Evolutionary conservation across 768 basidiomycete species (phyloP).

Genomic region (Lactifluus subvellereus): DNA sequence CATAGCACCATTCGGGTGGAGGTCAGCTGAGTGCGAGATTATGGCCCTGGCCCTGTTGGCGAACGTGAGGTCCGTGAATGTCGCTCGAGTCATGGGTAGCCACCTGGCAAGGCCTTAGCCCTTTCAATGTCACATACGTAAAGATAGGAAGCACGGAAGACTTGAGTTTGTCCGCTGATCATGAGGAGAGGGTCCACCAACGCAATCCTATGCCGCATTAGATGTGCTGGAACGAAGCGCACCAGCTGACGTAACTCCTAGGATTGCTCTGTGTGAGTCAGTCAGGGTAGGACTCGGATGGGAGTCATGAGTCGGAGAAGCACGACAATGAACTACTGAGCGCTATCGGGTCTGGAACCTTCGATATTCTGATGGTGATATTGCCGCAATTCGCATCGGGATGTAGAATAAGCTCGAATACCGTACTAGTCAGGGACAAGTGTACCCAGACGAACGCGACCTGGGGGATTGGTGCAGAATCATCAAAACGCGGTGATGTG

Average conservation of each 20-base stretch:
- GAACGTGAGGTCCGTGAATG: background rate
- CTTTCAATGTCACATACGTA: background rate
- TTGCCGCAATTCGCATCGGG: too few relatives aligned
- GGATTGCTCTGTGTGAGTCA: background rate
- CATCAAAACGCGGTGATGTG: background rate
- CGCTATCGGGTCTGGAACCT: too few relatives aligned
- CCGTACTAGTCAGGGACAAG: background rate
- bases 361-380: too few relatives aligned
- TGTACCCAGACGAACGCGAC: background rate
- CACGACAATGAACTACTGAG: too few relatives aligned
- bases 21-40: slow-evolving; percentile 7
- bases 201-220: too few relatives aligned
- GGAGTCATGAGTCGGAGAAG: background rate
- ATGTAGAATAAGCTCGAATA: too few relatives aligned
- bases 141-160: background rate
- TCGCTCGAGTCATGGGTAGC: background rate
- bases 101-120: background rate
- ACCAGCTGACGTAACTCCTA: too few relatives aligned
- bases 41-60: background rate
- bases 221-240: too few relatives aligned
- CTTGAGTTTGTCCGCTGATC: background rate
- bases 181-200: too few relatives aligned
- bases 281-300: background rate
- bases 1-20: background rate
- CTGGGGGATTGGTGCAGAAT: background rate